Percentiles rank a stretch among this genome's conserved stretches.
Conservation (phyloP, 139 green algal species). For the Trebouxia sp. region DNA sequence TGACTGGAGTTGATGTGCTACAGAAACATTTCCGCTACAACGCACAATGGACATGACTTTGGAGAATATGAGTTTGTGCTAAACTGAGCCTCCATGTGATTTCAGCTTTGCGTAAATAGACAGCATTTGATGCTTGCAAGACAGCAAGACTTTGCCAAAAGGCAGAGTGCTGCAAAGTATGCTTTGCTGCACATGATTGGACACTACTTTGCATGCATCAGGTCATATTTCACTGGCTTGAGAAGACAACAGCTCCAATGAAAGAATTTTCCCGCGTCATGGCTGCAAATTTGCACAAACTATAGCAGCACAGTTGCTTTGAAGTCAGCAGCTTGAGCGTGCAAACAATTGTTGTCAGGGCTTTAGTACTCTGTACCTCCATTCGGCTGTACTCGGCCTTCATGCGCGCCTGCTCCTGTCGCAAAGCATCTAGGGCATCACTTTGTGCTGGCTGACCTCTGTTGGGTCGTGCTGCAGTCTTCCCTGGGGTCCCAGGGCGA, state of each 20-base stretch:
- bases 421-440: slow-evolving; percentile 30
- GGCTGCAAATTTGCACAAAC: background rate
- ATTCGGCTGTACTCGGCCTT: slow-evolving; percentile 60
- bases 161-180: too few relatives aligned
- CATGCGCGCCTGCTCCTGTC: slow-evolving; percentile 48
- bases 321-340: background rate
- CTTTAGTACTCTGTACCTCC: too few relatives aligned
- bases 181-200: too few relatives aligned
- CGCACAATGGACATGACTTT: background rate
- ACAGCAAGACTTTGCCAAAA: too few relatives aligned
- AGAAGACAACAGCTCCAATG: too few relatives aligned
- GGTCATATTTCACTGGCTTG: too few relatives aligned
- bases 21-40: background rate
- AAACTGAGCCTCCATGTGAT: background rate
- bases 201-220: too few relatives aligned
- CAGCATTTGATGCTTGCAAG: background rate
- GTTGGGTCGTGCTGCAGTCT: too few relatives aligned
- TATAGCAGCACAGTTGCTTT: background rate
- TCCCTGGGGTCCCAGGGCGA: background rate
- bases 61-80: background rate
- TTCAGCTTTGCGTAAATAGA: background rate
- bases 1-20: background rate
- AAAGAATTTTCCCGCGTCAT: background rate
- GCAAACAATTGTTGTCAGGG: too few relatives aligned
- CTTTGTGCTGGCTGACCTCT: too few relatives aligned